Evolutionary conservation across 164 flowering plant genomes (phyloP).

Genomic region (Annona squamosa): DNA sequence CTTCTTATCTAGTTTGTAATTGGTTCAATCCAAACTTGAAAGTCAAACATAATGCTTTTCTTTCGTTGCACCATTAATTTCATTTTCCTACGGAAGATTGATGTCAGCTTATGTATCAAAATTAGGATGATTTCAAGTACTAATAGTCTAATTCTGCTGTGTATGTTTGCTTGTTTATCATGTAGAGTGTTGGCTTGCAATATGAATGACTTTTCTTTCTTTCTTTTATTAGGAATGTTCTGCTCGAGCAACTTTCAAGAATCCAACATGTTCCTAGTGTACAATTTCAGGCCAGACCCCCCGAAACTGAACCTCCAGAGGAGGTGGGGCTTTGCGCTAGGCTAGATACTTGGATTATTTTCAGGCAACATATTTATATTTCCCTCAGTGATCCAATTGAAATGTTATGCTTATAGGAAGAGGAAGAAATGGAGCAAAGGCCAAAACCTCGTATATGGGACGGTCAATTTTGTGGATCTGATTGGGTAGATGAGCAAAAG

Average conservation of each 20-base stretch:
- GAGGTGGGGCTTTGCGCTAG: conserved; percentile 35
- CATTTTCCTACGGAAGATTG: neutral
- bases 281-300: conserved; percentile 65
- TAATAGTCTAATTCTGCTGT: neutral
- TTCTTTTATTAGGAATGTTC: conserved; percentile 39
- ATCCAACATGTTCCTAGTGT: conserved; percentile 77
- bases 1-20: neutral
- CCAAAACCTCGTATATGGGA: conserved; percentile 70
- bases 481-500: conserved; percentile 47
- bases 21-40: neutral
- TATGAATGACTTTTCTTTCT: neutral
- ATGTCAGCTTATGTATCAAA: neutral
- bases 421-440: conserved; percentile 58
- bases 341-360: neutral
- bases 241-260: conserved; percentile 73
- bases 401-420: conserved; percentile 38
- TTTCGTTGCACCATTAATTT: neutral
- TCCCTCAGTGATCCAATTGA: neutral
- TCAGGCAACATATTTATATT: conserved; percentile 1
- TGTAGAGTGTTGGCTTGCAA: neutral
- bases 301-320: conserved; percentile 51
- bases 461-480: conserved; percentile 61
- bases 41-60: neutral
- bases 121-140: neutral
- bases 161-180: neutral